A percentile compares a stretch with the other conserved stretches of the same genome.
These are phyloP conservation scores for Alternaria sp. DNA, from an alignment of 2,329 filamentous ascomycete genomes.

Conservation along the genomic window DNA sequence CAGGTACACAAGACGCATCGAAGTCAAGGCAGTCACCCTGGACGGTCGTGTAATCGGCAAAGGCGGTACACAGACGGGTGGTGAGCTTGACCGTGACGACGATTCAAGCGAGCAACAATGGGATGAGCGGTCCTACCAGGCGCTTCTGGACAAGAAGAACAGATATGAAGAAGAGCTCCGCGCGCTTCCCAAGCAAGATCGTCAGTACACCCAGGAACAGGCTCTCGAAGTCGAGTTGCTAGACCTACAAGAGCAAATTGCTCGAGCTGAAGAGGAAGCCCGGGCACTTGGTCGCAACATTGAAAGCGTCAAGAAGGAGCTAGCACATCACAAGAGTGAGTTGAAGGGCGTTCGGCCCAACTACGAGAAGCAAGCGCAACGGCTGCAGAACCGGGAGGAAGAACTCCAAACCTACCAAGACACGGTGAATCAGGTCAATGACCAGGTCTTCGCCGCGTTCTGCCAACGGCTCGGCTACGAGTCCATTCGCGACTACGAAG, in stretches of 20 bases:
- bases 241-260: constrained; percentile 78
- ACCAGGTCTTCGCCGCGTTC: constrained; percentile 84
- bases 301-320: constrained; percentile 80
- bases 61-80: constrained; percentile 94
- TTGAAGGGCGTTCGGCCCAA: constrained; percentile 79
- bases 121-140: constrained; percentile 88
- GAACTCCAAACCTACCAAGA: constrained; percentile 63
- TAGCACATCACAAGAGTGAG: constrained; percentile 74
- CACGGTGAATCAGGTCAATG: constrained; percentile 81
- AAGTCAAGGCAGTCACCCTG: constrained; percentile 91
- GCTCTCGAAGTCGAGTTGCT: constrained; percentile 77
- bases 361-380: constrained; percentile 72
- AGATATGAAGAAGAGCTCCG: constrained; percentile 79
- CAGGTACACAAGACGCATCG: constrained; percentile 81
- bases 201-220: constrained; percentile 79
- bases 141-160: constrained; percentile 76
- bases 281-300: constrained; percentile 82
- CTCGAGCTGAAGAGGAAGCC: constrained; percentile 75
- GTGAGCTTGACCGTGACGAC: constrained; percentile 71
- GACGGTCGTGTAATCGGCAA: constrained; percentile 98
- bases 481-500: constrained; percentile 91
- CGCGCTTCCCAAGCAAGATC: constrained; percentile 78
- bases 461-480: constrained; percentile 85
- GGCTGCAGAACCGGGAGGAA: constrained; percentile 67
- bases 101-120: constrained; percentile 79